These are phyloP conservation scores for Scutellaria galericulata DNA, from an alignment of 257 asterid genomes.

Conservation along the genomic window DNA sequence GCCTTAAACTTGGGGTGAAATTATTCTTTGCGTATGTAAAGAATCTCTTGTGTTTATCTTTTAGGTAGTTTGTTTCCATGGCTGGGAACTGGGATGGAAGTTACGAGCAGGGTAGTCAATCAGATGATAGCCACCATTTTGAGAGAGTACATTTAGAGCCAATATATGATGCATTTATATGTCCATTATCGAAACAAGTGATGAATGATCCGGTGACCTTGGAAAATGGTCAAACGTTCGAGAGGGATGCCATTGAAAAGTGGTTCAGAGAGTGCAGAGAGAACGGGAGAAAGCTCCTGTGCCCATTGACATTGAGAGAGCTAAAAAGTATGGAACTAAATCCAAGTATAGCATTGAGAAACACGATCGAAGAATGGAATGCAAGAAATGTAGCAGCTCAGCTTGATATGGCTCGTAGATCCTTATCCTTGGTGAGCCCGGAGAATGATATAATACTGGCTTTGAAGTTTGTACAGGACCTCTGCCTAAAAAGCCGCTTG, in stretches of 20 bases:
- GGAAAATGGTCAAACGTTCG: conserved; percentile 91
- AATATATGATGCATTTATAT: conserved; percentile 82
- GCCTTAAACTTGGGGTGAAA: conserved; percentile 5
- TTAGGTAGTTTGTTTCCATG: conserved; percentile 57
- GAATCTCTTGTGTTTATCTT: conserved; percentile 22
- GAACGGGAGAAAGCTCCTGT: conserved; percentile 65
- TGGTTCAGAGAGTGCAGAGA: conserved; percentile 82
- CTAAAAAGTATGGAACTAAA: conserved; percentile 75
- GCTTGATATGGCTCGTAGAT: conserved; percentile 84
- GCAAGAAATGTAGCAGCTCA: conserved; percentile 95
- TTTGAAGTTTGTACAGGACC: conserved; percentile 65
- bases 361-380: conserved; percentile 94
- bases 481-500: conserved; percentile 64
- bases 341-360: conserved; percentile 85
- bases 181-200: conserved; percentile 89
- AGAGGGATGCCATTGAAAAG: conserved; percentile 90
- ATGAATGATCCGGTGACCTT: conserved; percentile 90
- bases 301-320: conserved; percentile 83
- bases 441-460: conserved; percentile 73
- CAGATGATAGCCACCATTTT: conserved; percentile 79
- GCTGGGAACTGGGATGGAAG: conserved; percentile 76
- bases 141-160: conserved; percentile 82
- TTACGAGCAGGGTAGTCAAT: conserved; percentile 66
- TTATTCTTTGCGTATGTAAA: conserved; percentile 10
- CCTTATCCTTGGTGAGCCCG: conserved; percentile 54